Evolutionary conservation across 805 yeast species (phyloP).

Genomic region (Monosporozyma yasuniensis): DNA sequence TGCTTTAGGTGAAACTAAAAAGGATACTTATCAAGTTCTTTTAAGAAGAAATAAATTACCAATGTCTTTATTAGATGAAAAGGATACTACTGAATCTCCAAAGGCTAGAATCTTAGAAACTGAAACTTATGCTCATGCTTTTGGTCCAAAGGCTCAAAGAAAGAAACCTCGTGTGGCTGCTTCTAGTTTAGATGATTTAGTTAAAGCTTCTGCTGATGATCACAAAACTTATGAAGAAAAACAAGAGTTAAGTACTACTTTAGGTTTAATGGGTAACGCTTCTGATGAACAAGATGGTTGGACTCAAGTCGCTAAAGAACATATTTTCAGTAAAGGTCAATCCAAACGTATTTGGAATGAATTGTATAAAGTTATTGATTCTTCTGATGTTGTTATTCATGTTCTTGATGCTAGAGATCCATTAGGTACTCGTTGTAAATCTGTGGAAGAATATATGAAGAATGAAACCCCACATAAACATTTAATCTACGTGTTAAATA

Average conservation of each 20-base stretch:
- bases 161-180: constrained; percentile 80
- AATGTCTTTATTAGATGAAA: constrained; percentile 88
- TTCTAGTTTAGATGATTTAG: constrained; percentile 73
- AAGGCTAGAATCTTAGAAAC: constrained; percentile 77
- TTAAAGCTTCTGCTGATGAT: constrained; percentile 46
- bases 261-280: constrained; percentile 72
- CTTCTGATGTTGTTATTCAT: constrained; percentile 94
- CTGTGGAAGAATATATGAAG: constrained; percentile 85
- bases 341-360: constrained; percentile 99
- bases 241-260: constrained; percentile 60
- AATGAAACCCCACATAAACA: constrained; percentile 97
- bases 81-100: constrained; percentile 68
- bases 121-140: constrained; percentile 70
- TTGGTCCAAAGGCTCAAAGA: constrained; percentile 93
- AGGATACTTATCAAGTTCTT: constrained; percentile 78
- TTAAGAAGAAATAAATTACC: constrained; percentile 87
- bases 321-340: constrained; percentile 93
- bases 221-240: constrained; percentile 61
- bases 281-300: constrained; percentile 61
- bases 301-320: constrained; percentile 87
- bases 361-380: constrained; percentile 90
- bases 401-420: constrained; percentile 98
- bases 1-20: constrained; percentile 78
- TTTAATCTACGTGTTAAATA: constrained; percentile 85
- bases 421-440: constrained; percentile 85